Base-by-base conservation (phyloP, 1,139 yeast genomes). In the Yamadazyma diospyri region DNA sequence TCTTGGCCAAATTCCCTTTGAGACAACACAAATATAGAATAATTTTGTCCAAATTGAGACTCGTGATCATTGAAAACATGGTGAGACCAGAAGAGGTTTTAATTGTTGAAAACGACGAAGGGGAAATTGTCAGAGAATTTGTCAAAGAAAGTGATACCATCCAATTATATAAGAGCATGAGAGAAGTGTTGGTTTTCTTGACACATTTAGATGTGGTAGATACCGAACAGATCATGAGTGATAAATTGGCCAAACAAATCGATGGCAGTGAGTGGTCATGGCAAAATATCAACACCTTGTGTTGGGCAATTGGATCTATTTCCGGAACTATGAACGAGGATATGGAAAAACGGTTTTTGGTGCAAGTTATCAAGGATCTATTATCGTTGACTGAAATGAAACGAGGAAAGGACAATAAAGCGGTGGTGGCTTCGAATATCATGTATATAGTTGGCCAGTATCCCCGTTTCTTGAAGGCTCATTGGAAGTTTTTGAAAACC, bases 251-350 rank as follows among this genome's bases (percentile, higher is more conserved):
- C 3, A 78, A 83, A 52, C 98, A 92, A 66, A 81, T 89, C 36
- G 98, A 92, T 60, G 98, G 94, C 36, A 72, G 85, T 40, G 98
- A 94, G 64, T 92, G 99, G 99, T 89, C 97, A 22, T 92, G 98
- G 97, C 94, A 88, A 58, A 92, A 89, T 55, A 84, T 92, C 50
- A 92, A 92, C 58, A 92, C 97, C 2, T 69, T 92, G 46, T 92
- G 98, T 69, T 92, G 99, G 99, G 99, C 99, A 5, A 94, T 92
- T 58, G 99, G 99, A 40, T 89, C 97, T 11, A 92, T 94, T 40
- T 87, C 97, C 3, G 98, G 98, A 56, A 87, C 98, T 2, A 92
- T 92, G 98, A 88, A 86, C 56, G 97, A 92, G 64, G 97, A 88
- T 48, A 85, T 92, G 78, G 99, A 92, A 59, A 92, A 89, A 64